Evolutionary conservation across 805 yeast genomes (phyloP), one percentile per base, ranked within the genome.

Genomic region (Candida insectalens): DNA sequence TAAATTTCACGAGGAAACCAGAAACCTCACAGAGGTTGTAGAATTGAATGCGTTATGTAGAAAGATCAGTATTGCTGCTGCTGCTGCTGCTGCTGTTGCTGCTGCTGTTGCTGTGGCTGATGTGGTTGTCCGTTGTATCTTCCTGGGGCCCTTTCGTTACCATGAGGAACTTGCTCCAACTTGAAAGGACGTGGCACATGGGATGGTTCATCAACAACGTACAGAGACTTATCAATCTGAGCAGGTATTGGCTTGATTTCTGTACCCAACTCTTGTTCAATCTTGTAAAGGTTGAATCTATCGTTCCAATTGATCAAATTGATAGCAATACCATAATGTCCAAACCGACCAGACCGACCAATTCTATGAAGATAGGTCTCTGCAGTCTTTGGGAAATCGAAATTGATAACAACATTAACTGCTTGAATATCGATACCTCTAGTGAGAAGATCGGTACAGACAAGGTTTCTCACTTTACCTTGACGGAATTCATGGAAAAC

Each of bases 401-500:
- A 92, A 65, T 92, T 92, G 51, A 92, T 83, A 32, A 92, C 98
- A 30, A 92, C 97, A 55, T 92, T 92, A 44, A 92, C 98, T 5
- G 97, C 97, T 62, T 92, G 97, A 50, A 92, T 89, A 69, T 92
- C 98, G 51, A 92, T 92, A 73, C 98, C 97, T 70, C 97, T 83
- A 20, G 97, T 89, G 43, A 92, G 72, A 42, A 92, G 69, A 64
- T 92, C 98, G 1, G 97, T 83, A 63, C 98, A 92, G 27, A 92
- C 98, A 51, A 92, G 70, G 54, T 92, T 92, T 65, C 98, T 81
- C 53, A 92, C 96, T 58, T 84, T 87, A 32, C 98, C 98, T 57
- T 85, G 95, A 69, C 98, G 83, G 60, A 92, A 92, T 60, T 92
- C 97, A 57, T 92, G 98, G 75, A 92, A 92, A 5, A 92, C 98